A percentile compares a stretch with the other conserved stretches of the same genome.
Evolutionary conservation across 306 rosid species (phyloP).

Genomic region (Acacia melanoxylon): DNA sequence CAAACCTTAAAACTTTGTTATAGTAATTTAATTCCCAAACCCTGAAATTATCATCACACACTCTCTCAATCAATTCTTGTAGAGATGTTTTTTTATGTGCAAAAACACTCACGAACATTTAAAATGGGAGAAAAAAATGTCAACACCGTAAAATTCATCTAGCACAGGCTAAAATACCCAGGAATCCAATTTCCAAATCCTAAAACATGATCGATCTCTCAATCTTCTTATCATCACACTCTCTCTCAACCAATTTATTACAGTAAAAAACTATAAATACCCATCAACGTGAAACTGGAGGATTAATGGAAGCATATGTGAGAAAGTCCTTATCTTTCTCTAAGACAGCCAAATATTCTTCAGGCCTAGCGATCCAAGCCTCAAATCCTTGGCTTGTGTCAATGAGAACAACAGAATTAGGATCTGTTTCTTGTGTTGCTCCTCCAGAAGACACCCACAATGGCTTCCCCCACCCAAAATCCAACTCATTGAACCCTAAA

Average conservation of each 20-base stretch:
- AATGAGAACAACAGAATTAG: constrained; percentile 36
- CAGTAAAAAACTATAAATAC: neutral
- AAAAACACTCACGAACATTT: too few relatives aligned
- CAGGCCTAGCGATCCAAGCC: constrained; percentile 52
- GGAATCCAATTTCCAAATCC: too few relatives aligned
- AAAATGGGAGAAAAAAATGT: too few relatives aligned
- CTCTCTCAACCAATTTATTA: neutral
- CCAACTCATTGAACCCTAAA: constrained; percentile 35
- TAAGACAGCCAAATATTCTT: constrained; percentile 28
- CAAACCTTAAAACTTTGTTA: too few relatives aligned
- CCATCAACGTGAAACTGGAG: neutral
- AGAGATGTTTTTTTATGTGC: too few relatives aligned
- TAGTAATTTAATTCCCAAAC: too few relatives aligned
- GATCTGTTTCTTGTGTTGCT: constrained; percentile 35
- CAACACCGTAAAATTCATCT: too few relatives aligned
- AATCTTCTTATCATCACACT: too few relatives aligned
- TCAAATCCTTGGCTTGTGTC: constrained; percentile 45
- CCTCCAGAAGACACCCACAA: constrained; percentile 50
- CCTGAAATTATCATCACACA: too few relatives aligned
- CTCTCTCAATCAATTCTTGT: neutral
- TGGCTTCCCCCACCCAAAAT: constrained; percentile 63
- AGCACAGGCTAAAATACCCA: too few relatives aligned
- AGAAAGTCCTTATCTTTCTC: constrained; percentile 42
- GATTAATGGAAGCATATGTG: constrained; percentile 38
- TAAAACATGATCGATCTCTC: too few relatives aligned